These are phyloP conservation scores for Penicillium griseofulvum DNA, from an alignment of 2,329 filamentous ascomycete genomes.

Conservation along the genomic window DNA sequence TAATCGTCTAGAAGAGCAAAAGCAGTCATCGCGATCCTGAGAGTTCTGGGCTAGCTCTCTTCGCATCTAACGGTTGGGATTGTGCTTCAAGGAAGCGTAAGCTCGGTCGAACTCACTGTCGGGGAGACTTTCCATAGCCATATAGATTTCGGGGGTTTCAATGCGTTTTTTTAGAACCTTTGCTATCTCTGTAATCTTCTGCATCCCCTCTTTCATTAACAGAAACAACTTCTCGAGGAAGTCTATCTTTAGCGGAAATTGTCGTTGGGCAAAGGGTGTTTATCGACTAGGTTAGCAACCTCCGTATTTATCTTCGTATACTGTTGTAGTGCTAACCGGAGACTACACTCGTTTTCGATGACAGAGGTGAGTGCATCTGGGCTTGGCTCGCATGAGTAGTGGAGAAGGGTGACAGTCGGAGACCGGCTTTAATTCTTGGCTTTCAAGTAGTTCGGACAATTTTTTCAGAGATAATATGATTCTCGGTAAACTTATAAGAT, in stretches of 20 bases:
- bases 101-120: constrained; percentile 4
- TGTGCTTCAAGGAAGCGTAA: constrained; percentile 4
- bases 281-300: neutral
- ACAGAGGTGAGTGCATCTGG: constrained; percentile 6
- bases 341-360: constrained; percentile 6
- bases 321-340: neutral
- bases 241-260: neutral
- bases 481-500: constrained; percentile 2
- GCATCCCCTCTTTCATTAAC: neutral
- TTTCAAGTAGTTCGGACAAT: constrained; percentile 6
- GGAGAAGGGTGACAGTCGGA: constrained; percentile 4
- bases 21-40: constrained; percentile 1
- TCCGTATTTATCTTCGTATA: neutral
- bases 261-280: neutral
- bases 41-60: neutral
- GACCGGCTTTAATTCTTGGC: constrained; percentile 6
- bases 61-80: constrained; percentile 1
- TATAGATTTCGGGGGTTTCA: constrained; percentile 6
- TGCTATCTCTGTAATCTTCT: neutral
- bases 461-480: constrained; percentile 4
- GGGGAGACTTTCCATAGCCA: constrained; percentile 5
- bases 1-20: neutral
- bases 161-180: constrained; percentile 1
- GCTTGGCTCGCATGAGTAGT: constrained; percentile 1
- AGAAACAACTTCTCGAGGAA: neutral